phyloP scores from a whole-genome alignment of 1,284 basidiomycete species.

The Ustilago sp. region DNA sequence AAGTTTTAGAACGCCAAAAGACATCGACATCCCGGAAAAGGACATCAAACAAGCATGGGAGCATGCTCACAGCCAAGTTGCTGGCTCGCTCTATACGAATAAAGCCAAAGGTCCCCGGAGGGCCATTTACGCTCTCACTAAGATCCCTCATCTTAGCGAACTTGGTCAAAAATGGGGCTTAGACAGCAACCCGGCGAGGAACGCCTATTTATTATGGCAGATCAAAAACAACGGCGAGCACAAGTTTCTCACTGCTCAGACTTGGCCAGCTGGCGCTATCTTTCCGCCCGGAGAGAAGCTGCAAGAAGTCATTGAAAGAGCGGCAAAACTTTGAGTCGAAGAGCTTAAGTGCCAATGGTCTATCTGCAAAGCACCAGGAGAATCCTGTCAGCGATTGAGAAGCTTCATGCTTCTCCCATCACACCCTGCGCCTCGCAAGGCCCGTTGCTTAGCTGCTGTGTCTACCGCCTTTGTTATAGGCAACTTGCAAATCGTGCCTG shows the following conservation, averaged over 20 bases:
- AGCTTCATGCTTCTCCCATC: too few relatives aligned
- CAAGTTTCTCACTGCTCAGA: not conserved
- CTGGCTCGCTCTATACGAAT: constrained; percentile 1
- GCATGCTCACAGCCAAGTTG: not conserved
- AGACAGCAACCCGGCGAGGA: not conserved
- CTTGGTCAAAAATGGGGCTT: not conserved
- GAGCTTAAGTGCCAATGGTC: too few relatives aligned
- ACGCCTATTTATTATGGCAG: constrained; percentile 16
- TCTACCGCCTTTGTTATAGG: too few relatives aligned
- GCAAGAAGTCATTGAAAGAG: too few relatives aligned
- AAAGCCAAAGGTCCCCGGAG: too few relatives aligned
- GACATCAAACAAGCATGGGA: not conserved
- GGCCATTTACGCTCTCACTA: constrained; percentile 10
- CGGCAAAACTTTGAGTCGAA: too few relatives aligned
- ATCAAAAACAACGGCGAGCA: not conserved
- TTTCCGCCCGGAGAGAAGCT: too few relatives aligned
- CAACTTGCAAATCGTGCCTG: too few relatives aligned
- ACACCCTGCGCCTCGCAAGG: too few relatives aligned
- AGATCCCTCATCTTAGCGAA: not conserved
- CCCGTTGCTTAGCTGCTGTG: too few relatives aligned
- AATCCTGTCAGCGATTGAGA: too few relatives aligned
- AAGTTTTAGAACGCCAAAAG: not conserved
- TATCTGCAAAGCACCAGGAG: too few relatives aligned
- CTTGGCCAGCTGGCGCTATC: not conserved
- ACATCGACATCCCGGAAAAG: not conserved